Evolutionary conservation across 257 asterid species (phyloP).

Genomic region (Nicotiana tabacum): DNA sequence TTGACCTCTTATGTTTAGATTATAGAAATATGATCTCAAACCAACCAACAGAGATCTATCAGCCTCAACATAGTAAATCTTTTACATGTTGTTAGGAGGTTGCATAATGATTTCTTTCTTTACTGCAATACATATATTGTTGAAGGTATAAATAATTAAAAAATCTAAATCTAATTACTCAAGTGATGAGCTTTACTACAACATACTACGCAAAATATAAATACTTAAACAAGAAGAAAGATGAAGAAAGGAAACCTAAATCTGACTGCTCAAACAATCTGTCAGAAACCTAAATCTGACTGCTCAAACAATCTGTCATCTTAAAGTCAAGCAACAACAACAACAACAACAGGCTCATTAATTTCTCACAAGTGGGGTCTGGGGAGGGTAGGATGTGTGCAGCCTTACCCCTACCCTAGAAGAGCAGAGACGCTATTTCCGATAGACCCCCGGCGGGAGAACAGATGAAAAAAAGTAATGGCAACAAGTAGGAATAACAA

Average conservation of each 20-base stretch:
- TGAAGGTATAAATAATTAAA: background rate
- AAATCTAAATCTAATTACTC: background rate
- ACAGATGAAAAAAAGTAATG: too few species aligned
- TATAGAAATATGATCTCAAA: background rate
- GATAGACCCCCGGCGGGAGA: too few species aligned
- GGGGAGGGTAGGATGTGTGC: too few species aligned
- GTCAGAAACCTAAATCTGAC: conserved; percentile 4
- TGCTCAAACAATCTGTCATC: background rate
- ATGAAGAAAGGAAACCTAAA: conserved; percentile 1
- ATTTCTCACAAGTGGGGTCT: too few species aligned
- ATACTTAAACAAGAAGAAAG: background rate
- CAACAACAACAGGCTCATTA: too few species aligned
- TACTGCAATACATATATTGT: too few species aligned
- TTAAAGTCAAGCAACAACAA: background rate
- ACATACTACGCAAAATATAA: background rate
- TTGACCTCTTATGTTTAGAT: background rate
- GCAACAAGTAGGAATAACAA: too few species aligned
- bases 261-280: background rate
- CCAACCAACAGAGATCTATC: background rate
- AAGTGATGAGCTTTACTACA: background rate
- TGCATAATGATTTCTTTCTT: too few species aligned
- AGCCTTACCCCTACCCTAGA: too few species aligned
- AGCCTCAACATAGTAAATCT: background rate
- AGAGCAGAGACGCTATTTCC: too few species aligned
- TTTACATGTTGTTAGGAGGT: too few species aligned